Evolutionary conservation across 2,329 filamentous ascomycete genomes (phyloP).

Genomic region (Ilyonectria destructans): DNA sequence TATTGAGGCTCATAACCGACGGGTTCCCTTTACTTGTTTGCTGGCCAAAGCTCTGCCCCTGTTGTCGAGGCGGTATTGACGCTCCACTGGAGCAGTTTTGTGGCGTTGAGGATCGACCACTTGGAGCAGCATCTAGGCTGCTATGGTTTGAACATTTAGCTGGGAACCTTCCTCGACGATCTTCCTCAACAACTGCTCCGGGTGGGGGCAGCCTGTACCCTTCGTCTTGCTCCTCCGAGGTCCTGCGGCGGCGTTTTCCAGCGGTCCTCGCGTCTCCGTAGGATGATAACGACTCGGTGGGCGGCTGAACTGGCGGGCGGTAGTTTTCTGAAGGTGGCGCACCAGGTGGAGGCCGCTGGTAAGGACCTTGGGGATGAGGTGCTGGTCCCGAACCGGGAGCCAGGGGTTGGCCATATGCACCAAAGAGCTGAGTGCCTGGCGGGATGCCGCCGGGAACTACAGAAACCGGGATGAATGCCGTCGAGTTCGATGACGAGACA

Average conservation of each 20-base stretch:
- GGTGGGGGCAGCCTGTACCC: constrained; percentile 64
- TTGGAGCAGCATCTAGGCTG: constrained; percentile 61
- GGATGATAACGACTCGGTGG: constrained; percentile 61
- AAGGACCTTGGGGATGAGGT: constrained; percentile 39
- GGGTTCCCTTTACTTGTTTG: constrained; percentile 45
- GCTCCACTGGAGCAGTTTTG: constrained; percentile 56
- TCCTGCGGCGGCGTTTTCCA: constrained; percentile 57
- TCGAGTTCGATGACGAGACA: constrained; percentile 70
- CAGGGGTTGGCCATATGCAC: constrained; percentile 72
- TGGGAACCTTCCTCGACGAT: constrained; percentile 67
- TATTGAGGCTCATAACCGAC: constrained; percentile 70
- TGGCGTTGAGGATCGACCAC: constrained; percentile 56
- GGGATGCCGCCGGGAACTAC: constrained; percentile 71
- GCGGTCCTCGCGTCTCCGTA: constrained; percentile 54
- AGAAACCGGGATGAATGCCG: constrained; percentile 73
- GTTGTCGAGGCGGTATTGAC: constrained; percentile 54
- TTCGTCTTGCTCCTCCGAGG: constrained; percentile 59
- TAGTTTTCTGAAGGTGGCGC: constrained; percentile 57
- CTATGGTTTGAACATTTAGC: constrained; percentile 65
- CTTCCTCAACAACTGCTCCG: constrained; percentile 62
- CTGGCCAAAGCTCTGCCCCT: constrained; percentile 42
- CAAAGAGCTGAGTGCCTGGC: constrained; percentile 70
- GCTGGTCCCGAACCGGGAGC: constrained; percentile 52
- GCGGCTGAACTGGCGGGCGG: constrained; percentile 60
- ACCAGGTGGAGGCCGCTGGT: constrained; percentile 36